Conservation (phyloP, 305 asterid species). For the Striga hermonthica region DNA sequence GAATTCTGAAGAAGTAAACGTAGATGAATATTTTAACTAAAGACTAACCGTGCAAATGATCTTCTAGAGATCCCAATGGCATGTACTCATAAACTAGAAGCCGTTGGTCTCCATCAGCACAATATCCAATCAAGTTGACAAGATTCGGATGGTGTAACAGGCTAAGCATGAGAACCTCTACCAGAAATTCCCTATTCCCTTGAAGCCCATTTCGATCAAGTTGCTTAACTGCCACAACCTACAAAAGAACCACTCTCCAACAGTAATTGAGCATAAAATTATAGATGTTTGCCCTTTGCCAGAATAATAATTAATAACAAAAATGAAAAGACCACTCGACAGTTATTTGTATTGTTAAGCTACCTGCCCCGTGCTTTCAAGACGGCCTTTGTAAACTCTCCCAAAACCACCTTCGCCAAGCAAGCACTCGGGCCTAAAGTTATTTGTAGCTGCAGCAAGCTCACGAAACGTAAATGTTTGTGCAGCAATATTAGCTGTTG, state of each 20-base stretch:
- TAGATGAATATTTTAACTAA: conserved; percentile 10
- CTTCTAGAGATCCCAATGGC: conserved; percentile 92
- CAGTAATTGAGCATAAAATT: not conserved
- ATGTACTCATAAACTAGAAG: conserved; percentile 85
- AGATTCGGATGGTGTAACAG: conserved; percentile 79
- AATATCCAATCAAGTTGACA: conserved; percentile 88
- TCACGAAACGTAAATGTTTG: conserved; percentile 95
- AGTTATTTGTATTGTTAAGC: conserved; percentile 25
- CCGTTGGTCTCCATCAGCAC: conserved; percentile 92
- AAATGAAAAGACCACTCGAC: not conserved
- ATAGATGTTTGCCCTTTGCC: not conserved
- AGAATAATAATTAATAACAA: not conserved
- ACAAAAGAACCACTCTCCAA: conserved; percentile 32
- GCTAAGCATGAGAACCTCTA: conserved; percentile 98
- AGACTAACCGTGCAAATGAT: conserved; percentile 84
- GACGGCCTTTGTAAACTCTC: conserved; percentile 76
- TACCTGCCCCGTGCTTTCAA: conserved; percentile 84
- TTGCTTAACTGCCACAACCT: conserved; percentile 91
- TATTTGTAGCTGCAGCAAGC: conserved; percentile 90
- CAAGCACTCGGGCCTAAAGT: conserved; percentile 75
- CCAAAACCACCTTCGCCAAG: conserved; percentile 97
- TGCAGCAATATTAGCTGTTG: conserved; percentile 77
- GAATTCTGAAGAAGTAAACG: conserved; percentile 1
- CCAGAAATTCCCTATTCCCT: conserved; percentile 84
- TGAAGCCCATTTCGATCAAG: conserved; percentile 88